Evolutionary conservation across 805 yeast species (phyloP), one percentile per base, ranked within the genome.

Genomic region (Starmerella sirachaensis): DNA sequence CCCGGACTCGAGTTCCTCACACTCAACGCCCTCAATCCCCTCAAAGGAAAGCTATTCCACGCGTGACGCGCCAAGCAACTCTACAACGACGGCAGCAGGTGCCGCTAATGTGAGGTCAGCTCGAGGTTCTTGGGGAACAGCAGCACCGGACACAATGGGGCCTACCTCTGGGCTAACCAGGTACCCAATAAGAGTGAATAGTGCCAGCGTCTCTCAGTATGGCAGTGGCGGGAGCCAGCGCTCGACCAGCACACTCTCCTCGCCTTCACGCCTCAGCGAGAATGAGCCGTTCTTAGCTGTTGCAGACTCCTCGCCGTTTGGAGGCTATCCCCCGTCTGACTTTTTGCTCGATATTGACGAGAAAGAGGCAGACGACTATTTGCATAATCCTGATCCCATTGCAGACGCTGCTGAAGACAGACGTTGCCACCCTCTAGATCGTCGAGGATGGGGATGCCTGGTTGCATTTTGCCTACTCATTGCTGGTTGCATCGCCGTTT

Each of bases 301-400:
- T 44, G 60, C 63, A 6, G 68, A 62, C 47, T 60, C 57, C 40
- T 57, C 63, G 34, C 98, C 97, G 3, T 88, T 88, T 62, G 98
- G 97, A 34, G 97, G 97, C 12, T 88, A 82, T 58, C 97, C 98
- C 0, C 93, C 94, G 6, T 68, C 84, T 12, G 76, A 84, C 4
- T 88, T 88, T 63, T 97, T 97, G 1, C 63, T 88, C 41, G 77
- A 72, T 49, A 74, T 88, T 45, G 95, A 88, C 42, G 97, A 88
- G 50, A 82, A 83, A 59, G 98, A 88, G 59, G 78, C 80, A 7
- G 98, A 88, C 62, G 98, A 88, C 59, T 86, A 83, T 54, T 57
- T 91, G 47, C 97, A 88, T 60, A 91, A 88, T 60, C 97, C 97
- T 1, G 95, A 86, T 58, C 95, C 95, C 9, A 78, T 85, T 24